phyloP scores from a whole-genome alignment of 768 basidiomycete species.

The Xerocomellus chrysenteron region DNA sequence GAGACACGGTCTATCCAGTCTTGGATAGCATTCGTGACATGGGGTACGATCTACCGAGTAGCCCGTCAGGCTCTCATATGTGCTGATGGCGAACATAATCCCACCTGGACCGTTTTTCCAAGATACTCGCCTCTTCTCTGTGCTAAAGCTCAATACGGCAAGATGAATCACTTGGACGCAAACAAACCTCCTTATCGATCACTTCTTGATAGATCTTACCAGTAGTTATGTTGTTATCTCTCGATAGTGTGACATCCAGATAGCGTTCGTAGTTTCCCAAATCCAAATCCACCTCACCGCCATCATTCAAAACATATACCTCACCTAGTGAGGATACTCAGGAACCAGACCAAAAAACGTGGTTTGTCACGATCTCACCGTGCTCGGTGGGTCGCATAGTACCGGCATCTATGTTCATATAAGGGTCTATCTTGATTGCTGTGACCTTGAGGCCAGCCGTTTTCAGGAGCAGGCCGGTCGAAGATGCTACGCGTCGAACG shows the following conservation, averaged over 20 bases:
- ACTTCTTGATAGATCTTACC: slow-evolving; percentile 97
- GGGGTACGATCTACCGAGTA: slow-evolving; percentile 77
- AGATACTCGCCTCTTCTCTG: slow-evolving; percentile 86
- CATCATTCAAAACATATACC: slow-evolving; percentile 97
- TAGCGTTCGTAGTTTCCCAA: slow-evolving; percentile 99
- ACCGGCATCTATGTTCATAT: slow-evolving; percentile 99
- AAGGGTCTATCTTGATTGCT: slow-evolving; percentile 99
- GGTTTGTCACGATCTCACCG: slow-evolving; percentile 52
- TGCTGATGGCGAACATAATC: slow-evolving; percentile 6
- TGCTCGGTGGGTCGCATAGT: slow-evolving; percentile 99
- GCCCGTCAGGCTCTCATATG: slow-evolving; percentile 6
- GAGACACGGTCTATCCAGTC: slow-evolving; percentile 98
- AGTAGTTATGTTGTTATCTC: slow-evolving; percentile 98
- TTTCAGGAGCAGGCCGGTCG: slow-evolving; percentile 92
- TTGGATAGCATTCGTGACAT: slow-evolving; percentile 95
- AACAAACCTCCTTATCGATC: slow-evolving; percentile 90
- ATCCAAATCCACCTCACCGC: slow-evolving; percentile 97
- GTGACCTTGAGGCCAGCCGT: slow-evolving; percentile 96
- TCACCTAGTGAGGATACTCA: slow-evolving; percentile 59
- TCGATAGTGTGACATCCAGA: slow-evolving; percentile 88
- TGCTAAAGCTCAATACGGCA: slow-evolving; percentile 9
- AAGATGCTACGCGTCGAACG: slow-evolving; percentile 66
- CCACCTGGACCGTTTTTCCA: slow-evolving; percentile 94
- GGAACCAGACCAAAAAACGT: slow-evolving; percentile 2
- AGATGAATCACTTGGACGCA: neutral